phyloP scores from a whole-genome alignment of 805 yeast species.

The Teunomyces pallodes region DNA sequence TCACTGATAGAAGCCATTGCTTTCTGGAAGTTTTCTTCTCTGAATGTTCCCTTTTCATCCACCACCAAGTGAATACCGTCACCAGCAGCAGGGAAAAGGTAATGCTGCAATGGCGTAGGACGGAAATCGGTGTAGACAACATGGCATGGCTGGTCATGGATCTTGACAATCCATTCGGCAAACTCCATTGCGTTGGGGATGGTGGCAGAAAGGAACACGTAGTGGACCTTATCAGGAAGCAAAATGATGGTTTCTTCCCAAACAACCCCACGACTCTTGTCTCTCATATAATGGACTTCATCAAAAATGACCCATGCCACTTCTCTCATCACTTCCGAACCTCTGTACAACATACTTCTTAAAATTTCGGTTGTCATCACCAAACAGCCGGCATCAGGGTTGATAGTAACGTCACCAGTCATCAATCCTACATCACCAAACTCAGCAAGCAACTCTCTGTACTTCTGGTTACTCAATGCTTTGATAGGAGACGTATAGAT shows the following conservation, averaged over 20 bases:
- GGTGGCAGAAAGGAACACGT: constrained; percentile 92
- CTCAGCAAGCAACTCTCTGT: constrained; percentile 86
- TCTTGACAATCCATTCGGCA: constrained; percentile 97
- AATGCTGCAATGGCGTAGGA: constrained; percentile 98
- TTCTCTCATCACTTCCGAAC: constrained; percentile 97
- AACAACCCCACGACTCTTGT: constrained; percentile 96
- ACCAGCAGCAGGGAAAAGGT: constrained; percentile 96
- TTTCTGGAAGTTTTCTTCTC: constrained; percentile 97
- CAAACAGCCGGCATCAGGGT: constrained; percentile 96
- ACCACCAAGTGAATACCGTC: constrained; percentile 97
- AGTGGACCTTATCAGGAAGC: constrained; percentile 93
- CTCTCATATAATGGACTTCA: constrained; percentile 98
- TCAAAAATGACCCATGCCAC: constrained; percentile 98
- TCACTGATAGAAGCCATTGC: constrained; percentile 94
- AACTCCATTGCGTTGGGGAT: constrained; percentile 98
- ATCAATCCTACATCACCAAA: constrained; percentile 96
- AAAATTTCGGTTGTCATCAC: constrained; percentile 99
- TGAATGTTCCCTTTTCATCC: constrained; percentile 92
- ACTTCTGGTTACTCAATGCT: constrained; percentile 91
- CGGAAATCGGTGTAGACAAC: constrained; percentile 98
- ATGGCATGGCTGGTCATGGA: constrained; percentile 95
- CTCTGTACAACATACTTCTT: constrained; percentile 93
- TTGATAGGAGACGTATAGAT: constrained; percentile 95
- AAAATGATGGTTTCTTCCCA: constrained; percentile 99
- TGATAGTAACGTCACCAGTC: constrained; percentile 99